Percentiles rank a stretch among this genome's conserved stretches.
Conservation (phyloP, 306 rosid genomes). For the Chamaecrista fasciculata region DNA sequence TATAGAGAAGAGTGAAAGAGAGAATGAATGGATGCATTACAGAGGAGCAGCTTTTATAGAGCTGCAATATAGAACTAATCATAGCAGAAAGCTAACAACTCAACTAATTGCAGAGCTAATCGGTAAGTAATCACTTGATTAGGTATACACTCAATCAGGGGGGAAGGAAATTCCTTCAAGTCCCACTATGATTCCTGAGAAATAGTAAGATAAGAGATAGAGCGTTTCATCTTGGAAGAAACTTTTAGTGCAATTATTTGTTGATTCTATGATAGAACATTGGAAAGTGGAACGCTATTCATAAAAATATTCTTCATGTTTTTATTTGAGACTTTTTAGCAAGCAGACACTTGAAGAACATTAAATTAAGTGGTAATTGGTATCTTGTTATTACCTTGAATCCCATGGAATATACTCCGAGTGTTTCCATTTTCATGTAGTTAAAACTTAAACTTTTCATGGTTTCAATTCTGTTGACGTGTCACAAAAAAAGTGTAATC, state of each 20-base stretch:
- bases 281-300: neutral
- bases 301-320: neutral
- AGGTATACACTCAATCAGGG: no score
- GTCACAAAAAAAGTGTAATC: neutral
- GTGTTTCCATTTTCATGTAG: neutral
- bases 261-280: no score
- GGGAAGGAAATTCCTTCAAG: neutral
- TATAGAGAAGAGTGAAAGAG: no score
- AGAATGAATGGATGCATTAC: no score
- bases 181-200: neutral
- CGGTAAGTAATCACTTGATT: no score
- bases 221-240: neutral
- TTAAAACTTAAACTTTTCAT: constrained; percentile 1
- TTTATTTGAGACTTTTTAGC: neutral
- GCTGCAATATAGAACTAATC: no score
- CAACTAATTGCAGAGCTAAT: no score
- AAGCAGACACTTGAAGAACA: neutral
- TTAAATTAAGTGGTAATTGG: neutral
- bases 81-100: no score
- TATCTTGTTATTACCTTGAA: neutral
- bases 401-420: neutral
- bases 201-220: neutral
- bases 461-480: neutral
- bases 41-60: no score
- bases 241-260: no score